Evolutionary conservation across 176 grass and related monocot species (phyloP).

Genomic region (Tillandsia fasciculata): DNA sequence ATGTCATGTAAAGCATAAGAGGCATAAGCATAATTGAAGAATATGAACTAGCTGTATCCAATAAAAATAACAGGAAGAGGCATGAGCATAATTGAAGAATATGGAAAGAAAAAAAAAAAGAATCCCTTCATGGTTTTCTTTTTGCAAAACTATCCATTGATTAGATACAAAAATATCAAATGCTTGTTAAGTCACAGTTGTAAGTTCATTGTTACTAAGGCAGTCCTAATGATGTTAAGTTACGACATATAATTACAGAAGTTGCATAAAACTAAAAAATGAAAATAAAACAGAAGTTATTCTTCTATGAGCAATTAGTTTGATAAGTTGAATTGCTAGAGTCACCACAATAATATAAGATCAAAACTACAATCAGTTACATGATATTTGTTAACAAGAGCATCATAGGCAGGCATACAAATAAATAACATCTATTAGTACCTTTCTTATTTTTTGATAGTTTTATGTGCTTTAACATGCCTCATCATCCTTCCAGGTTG

Average conservation of each 20-base stretch:
- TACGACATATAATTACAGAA: not conserved
- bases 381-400: not conserved
- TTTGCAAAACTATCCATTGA: too few species aligned
- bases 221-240: too few species aligned
- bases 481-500: not conserved
- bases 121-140: too few species aligned
- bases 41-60: not conserved
- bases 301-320: not conserved
- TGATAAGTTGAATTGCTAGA: not conserved
- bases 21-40: conserved; percentile 12
- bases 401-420: not conserved
- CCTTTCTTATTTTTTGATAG: not conserved
- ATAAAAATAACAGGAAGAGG: conserved; percentile 20
- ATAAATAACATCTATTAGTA: not conserved
- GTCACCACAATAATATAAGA: not conserved
- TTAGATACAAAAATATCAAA: too few species aligned
- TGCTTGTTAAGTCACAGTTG: too few species aligned
- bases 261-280: not conserved
- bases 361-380: not conserved
- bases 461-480: not conserved
- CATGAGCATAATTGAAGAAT: not conserved
- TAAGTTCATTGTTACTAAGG: too few species aligned
- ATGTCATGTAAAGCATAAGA: conserved; percentile 1
- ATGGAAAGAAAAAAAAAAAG: too few species aligned
- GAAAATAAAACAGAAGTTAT: not conserved